Base-by-base conservation (phyloP, 345 rosid species). In the Eucalyptus melliodora region DNA sequence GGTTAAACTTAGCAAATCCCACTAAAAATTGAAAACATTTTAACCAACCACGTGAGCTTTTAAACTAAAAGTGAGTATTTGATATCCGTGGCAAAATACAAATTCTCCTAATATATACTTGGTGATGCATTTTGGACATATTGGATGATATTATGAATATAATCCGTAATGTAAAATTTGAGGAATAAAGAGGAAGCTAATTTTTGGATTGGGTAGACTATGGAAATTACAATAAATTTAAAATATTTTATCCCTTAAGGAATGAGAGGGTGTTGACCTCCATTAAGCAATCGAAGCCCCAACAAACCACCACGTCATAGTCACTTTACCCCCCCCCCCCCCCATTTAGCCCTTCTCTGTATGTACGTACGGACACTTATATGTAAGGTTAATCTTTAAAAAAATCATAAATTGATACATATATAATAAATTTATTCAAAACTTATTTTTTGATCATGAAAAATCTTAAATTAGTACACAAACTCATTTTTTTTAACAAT, bases 291-390 rank as follows among this genome's bases (percentile, higher is more conserved):
- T 17, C 6, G 44, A 37, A 69, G 82, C 82, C 82, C 23, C 26
- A 69, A 69, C 42, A 34, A 69, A 34, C 81, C 24, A 69, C 82
- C 44, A 69, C 4, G 26, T 19, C 44, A 69, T 69, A 37, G 24
- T 34, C 81, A 34, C 81, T 30, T 62, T 62, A 27, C 17, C 34
- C n/a, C n/a, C n/a, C n/a, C n/a, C n/a, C n/a, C n/a, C n/a, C n/a
- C n/a, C 69, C 34, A 27, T 62, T 4, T 34, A 62, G 4, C 69
- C 31, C 34, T 27, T 62, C 69, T 62, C 9, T 6, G 7, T 13
- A 62, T 26, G 34, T 14, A 62, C 0, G 34, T 3, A 62, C 34
- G 5, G 6, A 5, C 67, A 59, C 1, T 51, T 17, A 0, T 17
- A 51, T 51, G 9, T 4, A 8, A 53, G 56, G 56, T 53, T 53